Base-by-base conservation (phyloP, 2,329 filamentous ascomycete genomes). In the Aspergillus felis region DNA sequence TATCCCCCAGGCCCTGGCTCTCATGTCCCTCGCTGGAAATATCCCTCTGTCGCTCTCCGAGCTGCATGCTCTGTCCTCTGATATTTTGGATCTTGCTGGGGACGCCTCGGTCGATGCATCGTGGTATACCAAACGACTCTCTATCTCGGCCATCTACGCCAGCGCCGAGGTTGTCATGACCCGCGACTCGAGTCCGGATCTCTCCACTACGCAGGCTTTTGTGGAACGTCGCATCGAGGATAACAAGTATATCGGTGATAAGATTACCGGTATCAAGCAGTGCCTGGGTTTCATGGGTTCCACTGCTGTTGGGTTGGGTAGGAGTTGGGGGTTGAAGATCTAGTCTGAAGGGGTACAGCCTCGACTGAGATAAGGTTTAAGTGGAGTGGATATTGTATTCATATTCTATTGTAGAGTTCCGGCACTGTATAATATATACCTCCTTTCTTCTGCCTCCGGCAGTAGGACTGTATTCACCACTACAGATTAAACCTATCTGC, bases 121-220 rank as follows among this genome's bases (percentile, higher is more conserved):
- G 4, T 99, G 94, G 94, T 99, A 99, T 66, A 87, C 86, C 1
- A 89, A 88, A 71, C 81, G 87, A 3, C 81, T 85, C 8, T 82
- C 80, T 0, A 72, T 90, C 25, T 81, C 84, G 0, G 81, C 82
- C 1, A 81, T 90, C n/a, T 91, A 90, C 69, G 91, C 91, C 53
- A 85, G 87, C 35, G 84, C 88, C 56, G 94, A 99, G 76, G 79
- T 97, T 4, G 96, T 92, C 76, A 97, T 97, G 92, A 97, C 92
- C 24, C 92, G 89, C 58, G 94, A 97, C 74, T 81, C 79, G 59
- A 92, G 88, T 3, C 77, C 82, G 0, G 85, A 84, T n/a, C 94
- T 90, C 67, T 72, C 70, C 9, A 90, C 92, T 61, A 97, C 94
- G 3, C 87, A 87, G 63, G 81, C 84, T 9, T 99, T 97, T 71